Base-by-base conservation (phyloP, 345 rosid species). In the Ceriops decandra region DNA sequence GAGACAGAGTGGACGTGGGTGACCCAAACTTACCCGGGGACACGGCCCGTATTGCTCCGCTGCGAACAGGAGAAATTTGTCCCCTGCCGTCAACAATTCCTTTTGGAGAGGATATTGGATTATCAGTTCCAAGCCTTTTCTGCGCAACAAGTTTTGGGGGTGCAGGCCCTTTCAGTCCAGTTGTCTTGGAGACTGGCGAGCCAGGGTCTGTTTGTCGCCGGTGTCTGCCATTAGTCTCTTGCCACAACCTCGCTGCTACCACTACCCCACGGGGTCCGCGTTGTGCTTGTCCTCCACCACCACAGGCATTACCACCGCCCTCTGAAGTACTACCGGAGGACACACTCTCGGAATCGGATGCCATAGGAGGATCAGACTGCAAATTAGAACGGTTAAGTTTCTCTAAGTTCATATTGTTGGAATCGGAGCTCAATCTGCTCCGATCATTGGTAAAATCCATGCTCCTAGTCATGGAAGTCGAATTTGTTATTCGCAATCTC, bases 261-360 rank as follows among this genome's bases (percentile, higher is more conserved):
- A 76, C 68, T 59, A 74, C 52, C 26, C 85, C 86, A 57, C 79
- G 64, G 22, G 70, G 60, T 32, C 82, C 86, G 26, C 77, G 74
- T 47, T 65, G 80, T 28, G 52, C 73, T 54, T 79, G 76, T 54
- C 77, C 27, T 6, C 58, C 70, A 27, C 68, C 75, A 60, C 65
- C 76, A 64, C 52, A 66, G 57, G 65, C 62, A 57, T 69, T 72
- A 24, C 62, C 58, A 38, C 30, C 49, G 60, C 76, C 74, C 61
- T 80, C 88, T 17, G 85, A 83, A 81, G 86, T 84, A 77, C 93
- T 82, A 64, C 87, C 86, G 54, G 99, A 88, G 66, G 98, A 92
- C 51, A 85, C 88, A 70, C 93, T 90, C 60, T 92, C 99, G 57
- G 88, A 80, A 77, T 92, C 99, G 49, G 98, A 95, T 81, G 86